Evolutionary conservation across 2,329 filamentous ascomycete genomes (phyloP).

Genomic region (Paramyrothecium sp.): DNA sequence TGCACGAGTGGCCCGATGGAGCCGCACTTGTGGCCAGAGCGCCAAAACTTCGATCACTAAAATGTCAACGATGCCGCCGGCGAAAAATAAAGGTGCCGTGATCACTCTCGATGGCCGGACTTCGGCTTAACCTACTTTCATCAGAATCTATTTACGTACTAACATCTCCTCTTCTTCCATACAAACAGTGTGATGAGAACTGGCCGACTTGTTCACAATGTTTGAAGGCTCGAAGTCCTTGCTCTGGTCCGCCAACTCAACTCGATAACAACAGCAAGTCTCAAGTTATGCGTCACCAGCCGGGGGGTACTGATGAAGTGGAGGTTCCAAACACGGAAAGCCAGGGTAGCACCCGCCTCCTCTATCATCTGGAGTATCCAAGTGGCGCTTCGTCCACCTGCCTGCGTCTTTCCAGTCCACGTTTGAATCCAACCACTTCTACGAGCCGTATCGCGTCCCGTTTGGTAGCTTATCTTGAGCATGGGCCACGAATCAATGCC

Average conservation of each 20-base stretch:
- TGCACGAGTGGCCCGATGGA: too few relatives aligned
- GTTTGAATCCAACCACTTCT: not conserved
- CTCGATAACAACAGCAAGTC: not conserved
- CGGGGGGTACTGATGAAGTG: too few relatives aligned
- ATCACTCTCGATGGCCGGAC: not conserved
- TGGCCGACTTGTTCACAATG: not conserved
- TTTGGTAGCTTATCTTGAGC: not conserved
- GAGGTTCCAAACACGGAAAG: too few relatives aligned
- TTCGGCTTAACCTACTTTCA: not conserved
- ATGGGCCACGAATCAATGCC: not conserved
- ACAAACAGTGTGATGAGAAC: not conserved
- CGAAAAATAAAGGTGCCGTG: not conserved
- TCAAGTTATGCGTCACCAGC: not conserved
- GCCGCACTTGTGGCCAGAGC: too few relatives aligned
- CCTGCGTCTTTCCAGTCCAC: slow-evolving; percentile 4
- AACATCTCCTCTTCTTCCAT: not conserved
- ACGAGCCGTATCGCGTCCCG: not conserved
- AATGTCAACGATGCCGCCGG: not conserved
- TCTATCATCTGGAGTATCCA: not conserved
- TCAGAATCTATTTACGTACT: not conserved
- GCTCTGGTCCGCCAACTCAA: not conserved
- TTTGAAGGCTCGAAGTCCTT: not conserved
- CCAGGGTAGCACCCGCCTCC: not conserved
- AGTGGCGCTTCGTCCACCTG: slow-evolving; percentile 8
- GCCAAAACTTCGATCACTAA: too few relatives aligned